These are phyloP conservation scores for Myxozyma kluyveri DNA, from an alignment of 805 yeast species.

Conservation along the genomic window DNA sequence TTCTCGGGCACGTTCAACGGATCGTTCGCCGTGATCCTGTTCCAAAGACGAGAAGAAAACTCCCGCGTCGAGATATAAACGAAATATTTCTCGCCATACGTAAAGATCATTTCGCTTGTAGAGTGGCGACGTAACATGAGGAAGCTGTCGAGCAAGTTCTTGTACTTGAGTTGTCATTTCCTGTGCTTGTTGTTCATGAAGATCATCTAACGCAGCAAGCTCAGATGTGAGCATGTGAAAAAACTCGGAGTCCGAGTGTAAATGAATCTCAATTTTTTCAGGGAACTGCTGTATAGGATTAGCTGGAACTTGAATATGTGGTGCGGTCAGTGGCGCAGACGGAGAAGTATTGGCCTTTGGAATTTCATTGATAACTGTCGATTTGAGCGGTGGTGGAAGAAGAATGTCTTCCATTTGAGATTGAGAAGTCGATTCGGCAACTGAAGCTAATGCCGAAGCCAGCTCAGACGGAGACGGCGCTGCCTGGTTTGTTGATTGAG, in stretches of 20 bases:
- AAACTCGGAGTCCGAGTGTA: conserved; percentile 58
- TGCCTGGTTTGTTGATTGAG: neutral
- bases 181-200: conserved; percentile 44
- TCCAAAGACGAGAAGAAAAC: conserved; percentile 59
- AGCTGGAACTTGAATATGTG: no score
- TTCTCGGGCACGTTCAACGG: conserved; percentile 46
- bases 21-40: conserved; percentile 46
- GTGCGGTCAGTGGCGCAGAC: neutral
- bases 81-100: conserved; percentile 68
- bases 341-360: neutral
- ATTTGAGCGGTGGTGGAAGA: neutral
- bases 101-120: conserved; percentile 52
- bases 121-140: conserved; percentile 44
- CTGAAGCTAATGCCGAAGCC: no score
- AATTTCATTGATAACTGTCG: neutral
- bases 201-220: conserved; percentile 48
- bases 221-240: conserved; percentile 59
- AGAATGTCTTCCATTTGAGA: neutral
- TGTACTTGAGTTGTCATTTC: conserved; percentile 47
- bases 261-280: conserved; percentile 40
- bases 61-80: conserved; percentile 61
- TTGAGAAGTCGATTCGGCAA: no score
- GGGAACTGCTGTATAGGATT: conserved; percentile 1
- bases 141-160: conserved; percentile 43
- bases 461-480: neutral